phyloP scores from a whole-genome alignment of 441 rosid genomes.

The Jatropha podagrica region DNA sequence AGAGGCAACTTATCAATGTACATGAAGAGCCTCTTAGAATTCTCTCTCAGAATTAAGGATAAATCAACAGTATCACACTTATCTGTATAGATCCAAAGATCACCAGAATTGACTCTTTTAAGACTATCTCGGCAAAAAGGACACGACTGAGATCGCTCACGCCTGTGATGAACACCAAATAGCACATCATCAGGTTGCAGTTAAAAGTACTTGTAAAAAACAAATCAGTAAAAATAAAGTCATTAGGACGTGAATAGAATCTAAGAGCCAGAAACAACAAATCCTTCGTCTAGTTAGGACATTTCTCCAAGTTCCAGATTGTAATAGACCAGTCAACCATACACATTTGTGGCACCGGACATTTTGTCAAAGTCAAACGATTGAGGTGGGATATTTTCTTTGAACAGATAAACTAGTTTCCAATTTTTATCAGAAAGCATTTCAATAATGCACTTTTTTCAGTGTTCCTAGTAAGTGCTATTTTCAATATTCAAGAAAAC shows the following conservation, averaged over 20 bases:
- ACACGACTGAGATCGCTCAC: conserved; percentile 71
- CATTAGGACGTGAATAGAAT: background rate
- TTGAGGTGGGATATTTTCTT: background rate
- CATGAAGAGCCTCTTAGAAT: conserved; percentile 55
- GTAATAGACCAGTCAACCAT: background rate
- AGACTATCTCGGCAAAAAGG: conserved; percentile 88
- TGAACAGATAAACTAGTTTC: background rate
- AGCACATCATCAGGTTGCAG: background rate
- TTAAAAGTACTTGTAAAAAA: no score
- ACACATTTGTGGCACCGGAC: background rate
- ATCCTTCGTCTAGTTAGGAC: background rate
- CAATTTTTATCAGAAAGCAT: background rate
- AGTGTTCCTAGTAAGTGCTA: background rate
- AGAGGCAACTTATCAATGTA: conserved; percentile 77
- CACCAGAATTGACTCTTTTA: conserved; percentile 64
- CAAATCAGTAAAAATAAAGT: background rate
- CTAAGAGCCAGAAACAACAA: background rate
- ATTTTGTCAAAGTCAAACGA: background rate
- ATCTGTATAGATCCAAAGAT: conserved; percentile 75
- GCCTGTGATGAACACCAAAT: conserved; percentile 45
- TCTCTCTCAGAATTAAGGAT: conserved; percentile 48
- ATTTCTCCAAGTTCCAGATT: background rate
- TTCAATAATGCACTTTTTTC: background rate
- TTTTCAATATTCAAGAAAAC: background rate
- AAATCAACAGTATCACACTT: conserved; percentile 49